Evolutionary conservation across 768 basidiomycete genomes (phyloP), one percentile per base, ranked within the genome.

Genomic region (Lactifluus hygrophoroides): DNA sequence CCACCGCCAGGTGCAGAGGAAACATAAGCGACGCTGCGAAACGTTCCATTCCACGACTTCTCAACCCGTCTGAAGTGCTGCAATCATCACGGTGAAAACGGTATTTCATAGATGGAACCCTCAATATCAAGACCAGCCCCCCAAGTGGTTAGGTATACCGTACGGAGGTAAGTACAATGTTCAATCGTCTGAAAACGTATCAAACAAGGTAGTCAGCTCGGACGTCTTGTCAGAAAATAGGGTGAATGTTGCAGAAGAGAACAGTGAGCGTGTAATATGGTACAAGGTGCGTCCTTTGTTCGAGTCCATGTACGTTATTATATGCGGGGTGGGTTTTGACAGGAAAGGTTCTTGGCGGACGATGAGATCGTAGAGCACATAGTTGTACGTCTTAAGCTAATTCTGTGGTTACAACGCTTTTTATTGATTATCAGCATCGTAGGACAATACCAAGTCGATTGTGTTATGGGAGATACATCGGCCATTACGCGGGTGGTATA

Each of bases 401-500:
- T 28, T 17, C 19, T n/a, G 21, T 32, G 42, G 19, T 14, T 25
- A 5, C 13, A 16, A 34, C 32, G 42, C n/a, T 50, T 21, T 43
- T 53, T 44, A 51, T 34, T 30, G 21, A 21, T 23, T 57, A 14
- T 16, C 42, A 0, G 17, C 19, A 11, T 32, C 34, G 3, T 58
- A 86, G 86, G 85, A 90, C 57, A 86, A 85, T 40, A 76, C 80
- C n/a, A 83, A 80, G 4, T 81, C 79, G 23, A 77, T 78, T 0
- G 69, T 88, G 2, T 77, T 79, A 55, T 92, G 90, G 90, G 80
- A 80, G 10, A 81, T 90, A 27, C 90, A 90, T 68, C 80, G 83
- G 5, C 90, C 90, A 1, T 81, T 83, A 57, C 81, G 85, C 28
- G 90, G 90, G 45, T 92, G 90, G 90, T 92, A 91, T 69, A 82